Percentiles rank a stretch among this genome's conserved stretches.
These are phyloP conservation scores for Anaeramoeba ignava DNA, from an alignment of 78 protist species.

Conservation along the genomic window DNA sequence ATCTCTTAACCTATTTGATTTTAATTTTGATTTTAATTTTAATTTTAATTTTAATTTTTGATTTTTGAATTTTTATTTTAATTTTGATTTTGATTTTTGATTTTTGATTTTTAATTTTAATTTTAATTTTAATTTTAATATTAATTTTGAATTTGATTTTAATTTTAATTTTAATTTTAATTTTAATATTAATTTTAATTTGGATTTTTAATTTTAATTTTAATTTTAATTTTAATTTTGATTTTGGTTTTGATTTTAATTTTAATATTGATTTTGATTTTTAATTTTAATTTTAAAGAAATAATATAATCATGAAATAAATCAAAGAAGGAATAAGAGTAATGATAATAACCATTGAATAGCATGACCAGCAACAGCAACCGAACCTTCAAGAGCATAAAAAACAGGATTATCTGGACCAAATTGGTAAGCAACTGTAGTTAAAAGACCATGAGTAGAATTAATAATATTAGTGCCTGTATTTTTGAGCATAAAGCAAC, in stretches of 20 bases:
- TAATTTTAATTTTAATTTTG: too few species aligned
- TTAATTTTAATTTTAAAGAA: constrained; percentile 2
- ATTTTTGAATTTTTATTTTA: too few species aligned
- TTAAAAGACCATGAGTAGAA: constrained; percentile 72
- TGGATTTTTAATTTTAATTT: constrained; percentile 10
- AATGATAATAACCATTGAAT: constrained; percentile 50
- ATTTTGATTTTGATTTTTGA: too few species aligned
- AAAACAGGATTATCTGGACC: constrained; percentile 20
- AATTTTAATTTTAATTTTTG: not conserved
- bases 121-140: constrained; percentile 10
- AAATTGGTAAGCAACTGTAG: constrained; percentile 80
- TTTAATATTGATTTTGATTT: too few species aligned
- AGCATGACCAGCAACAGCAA: constrained; percentile 73
- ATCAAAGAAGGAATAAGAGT: constrained; percentile 8
- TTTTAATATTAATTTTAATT: constrained; percentile 10
- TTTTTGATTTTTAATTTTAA: too few species aligned
- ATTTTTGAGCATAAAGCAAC: constrained; percentile 84
- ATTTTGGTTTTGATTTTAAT: too few species aligned
- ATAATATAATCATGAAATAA: not conserved
- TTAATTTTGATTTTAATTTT: not conserved
- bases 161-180: constrained; percentile 13
- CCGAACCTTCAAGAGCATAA: constrained; percentile 65
- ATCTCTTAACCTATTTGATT: too few species aligned
- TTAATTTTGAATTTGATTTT: too few species aligned
- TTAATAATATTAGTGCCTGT: constrained; percentile 53